Evolutionary conservation across 1,139 yeast species (phyloP).

Genomic region (Saccharomycopsis phalli): DNA sequence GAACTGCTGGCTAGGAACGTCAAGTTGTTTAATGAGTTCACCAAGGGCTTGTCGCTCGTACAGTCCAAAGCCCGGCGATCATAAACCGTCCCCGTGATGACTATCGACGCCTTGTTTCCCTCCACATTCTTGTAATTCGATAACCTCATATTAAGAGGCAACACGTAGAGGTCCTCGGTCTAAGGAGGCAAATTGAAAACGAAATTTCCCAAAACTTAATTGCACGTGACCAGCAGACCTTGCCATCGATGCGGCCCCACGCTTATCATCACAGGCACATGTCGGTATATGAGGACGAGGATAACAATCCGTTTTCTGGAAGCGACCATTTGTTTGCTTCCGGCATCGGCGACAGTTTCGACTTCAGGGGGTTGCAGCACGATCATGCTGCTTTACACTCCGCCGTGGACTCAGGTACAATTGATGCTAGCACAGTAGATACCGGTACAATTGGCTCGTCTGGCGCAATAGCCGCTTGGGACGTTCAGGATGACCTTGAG

Average conservation of each 20-base stretch:
- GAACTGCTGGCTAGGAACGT: constrained; percentile 81
- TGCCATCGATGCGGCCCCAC: too few relatives aligned
- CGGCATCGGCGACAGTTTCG: constrained; percentile 25
- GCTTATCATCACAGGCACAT: too few relatives aligned
- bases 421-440: constrained; percentile 14
- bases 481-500: too few relatives aligned
- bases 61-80: constrained; percentile 91
- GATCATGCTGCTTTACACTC: too few relatives aligned
- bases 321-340: constrained; percentile 34
- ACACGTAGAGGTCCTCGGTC: too few relatives aligned
- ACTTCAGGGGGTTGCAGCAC: too few relatives aligned
- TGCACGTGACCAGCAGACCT: too few relatives aligned
- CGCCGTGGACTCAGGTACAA: constrained; percentile 3
- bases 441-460: too few relatives aligned
- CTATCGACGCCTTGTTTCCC: constrained; percentile 80
- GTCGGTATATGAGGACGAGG: constrained; percentile 32
- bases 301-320: constrained; percentile 39
- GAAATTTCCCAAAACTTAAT: too few relatives aligned
- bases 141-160: constrained; percentile 81
- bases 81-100: constrained; percentile 79
- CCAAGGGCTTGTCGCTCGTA: constrained; percentile 81
- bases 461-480: too few relatives aligned
- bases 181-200: too few relatives aligned
- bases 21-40: constrained; percentile 82
- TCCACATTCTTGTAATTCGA: constrained; percentile 75